Percentiles rank a stretch among this genome's conserved stretches.
Evolutionary conservation across 2,329 filamentous ascomycete species (phyloP).

Genomic region (Cladobotryum protrusum): DNA sequence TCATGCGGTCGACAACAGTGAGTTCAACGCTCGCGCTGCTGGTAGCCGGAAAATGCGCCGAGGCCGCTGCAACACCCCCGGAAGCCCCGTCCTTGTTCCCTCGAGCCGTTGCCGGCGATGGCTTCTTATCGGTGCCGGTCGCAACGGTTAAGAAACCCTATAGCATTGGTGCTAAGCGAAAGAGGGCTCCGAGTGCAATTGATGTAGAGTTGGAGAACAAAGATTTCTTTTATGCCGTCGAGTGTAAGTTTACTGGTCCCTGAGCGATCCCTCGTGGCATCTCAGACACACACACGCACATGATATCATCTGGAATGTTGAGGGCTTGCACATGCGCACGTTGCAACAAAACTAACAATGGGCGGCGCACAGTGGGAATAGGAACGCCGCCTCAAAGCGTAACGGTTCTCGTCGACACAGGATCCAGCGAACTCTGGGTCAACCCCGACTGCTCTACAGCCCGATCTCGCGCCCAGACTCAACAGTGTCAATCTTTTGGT

Average conservation of each 20-base stretch:
- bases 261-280: not conserved
- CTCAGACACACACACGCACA: not conserved
- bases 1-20: slow-evolving; percentile 13
- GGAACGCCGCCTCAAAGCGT: slow-evolving; percentile 38
- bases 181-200: slow-evolving; percentile 21
- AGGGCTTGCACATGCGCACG: not conserved
- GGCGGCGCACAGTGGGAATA: slow-evolving; percentile 31
- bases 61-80: slow-evolving; percentile 2
- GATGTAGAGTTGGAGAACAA: slow-evolving; percentile 28
- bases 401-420: slow-evolving; percentile 44
- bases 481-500: slow-evolving; percentile 36
- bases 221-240: slow-evolving; percentile 34
- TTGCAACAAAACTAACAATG: too few species aligned
- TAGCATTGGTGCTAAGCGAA: slow-evolving; percentile 12
- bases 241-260: slow-evolving; percentile 22
- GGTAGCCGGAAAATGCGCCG: slow-evolving; percentile 6
- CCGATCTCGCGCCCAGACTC: slow-evolving; percentile 24
- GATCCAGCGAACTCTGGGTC: slow-evolving; percentile 51
- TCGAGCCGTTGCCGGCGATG: slow-evolving; percentile 27
- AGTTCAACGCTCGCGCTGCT: slow-evolving; percentile 13
- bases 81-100: slow-evolving; percentile 16
- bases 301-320: not conserved
- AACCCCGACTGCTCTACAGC: slow-evolving; percentile 43
- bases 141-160: slow-evolving; percentile 23
- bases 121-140: slow-evolving; percentile 32